Percentiles rank a stretch among this genome's conserved stretches.
phyloP scores from a whole-genome alignment of 164 flowering plant species.

The Vitis amurensis region DNA sequence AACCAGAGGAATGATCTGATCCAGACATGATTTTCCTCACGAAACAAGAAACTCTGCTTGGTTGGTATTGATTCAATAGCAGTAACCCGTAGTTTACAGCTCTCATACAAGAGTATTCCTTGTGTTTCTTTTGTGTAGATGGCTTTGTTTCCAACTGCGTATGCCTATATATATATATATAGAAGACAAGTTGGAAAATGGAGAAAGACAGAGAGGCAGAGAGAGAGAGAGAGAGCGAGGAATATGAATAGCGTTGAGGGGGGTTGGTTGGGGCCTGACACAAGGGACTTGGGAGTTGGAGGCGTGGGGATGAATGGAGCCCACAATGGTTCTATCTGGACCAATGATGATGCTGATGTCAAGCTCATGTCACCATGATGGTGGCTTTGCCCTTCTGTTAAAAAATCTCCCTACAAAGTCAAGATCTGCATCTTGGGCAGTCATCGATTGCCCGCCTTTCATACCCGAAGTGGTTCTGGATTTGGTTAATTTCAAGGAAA shows the following conservation, averaged over 20 bases:
- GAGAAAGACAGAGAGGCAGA: not conserved
- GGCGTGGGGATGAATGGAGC: not conserved
- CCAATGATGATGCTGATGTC: constrained; percentile 24
- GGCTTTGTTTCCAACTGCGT: not conserved
- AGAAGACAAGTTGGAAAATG: not conserved
- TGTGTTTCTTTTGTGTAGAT: not conserved
- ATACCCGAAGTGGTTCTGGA: too few relatives aligned
- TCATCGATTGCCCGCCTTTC: too few relatives aligned
- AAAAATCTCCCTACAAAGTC: too few relatives aligned
- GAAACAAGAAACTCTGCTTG: not conserved
- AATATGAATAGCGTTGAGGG: too few relatives aligned
- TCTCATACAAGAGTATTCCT: too few relatives aligned
- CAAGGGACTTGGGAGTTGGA: not conserved
- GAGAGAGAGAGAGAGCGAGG: not conserved
- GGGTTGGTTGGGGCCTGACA: constrained; percentile 8
- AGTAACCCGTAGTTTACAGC: too few relatives aligned
- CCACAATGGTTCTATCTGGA: constrained; percentile 7
- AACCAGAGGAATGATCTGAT: constrained; percentile 22
- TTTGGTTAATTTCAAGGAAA: too few relatives aligned
- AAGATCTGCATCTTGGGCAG: too few relatives aligned
- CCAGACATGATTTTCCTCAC: constrained; percentile 39
- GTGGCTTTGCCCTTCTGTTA: not conserved
- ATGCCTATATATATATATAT: not conserved
- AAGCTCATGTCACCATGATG: constrained; percentile 26
- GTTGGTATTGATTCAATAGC: not conserved